Conservation (phyloP, 108 stramenopile genomes). For the Craspedostauros australis region DNA sequence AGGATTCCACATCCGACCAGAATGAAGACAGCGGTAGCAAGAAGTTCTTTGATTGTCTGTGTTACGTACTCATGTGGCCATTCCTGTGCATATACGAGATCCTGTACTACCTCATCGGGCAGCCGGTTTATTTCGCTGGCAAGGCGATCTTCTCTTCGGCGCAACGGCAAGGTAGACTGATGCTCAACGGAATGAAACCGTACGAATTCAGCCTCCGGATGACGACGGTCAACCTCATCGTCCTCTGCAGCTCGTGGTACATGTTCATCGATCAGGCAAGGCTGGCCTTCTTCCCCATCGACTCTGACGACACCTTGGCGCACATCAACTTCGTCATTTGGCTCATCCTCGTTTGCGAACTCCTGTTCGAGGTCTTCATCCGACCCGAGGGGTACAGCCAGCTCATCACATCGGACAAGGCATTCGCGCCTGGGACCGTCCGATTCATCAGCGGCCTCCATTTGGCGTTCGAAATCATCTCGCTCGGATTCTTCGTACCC, state of each 20-base stretch:
- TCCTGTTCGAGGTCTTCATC: constrained; percentile 67
- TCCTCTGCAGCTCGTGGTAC: constrained; percentile 65
- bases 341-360: constrained; percentile 55
- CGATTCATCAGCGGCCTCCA: constrained; percentile 70
- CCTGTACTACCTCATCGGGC: constrained; percentile 8
- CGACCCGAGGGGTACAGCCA: constrained; percentile 54
- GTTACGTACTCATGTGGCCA: constrained; percentile 14
- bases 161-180: constrained; percentile 14
- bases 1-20: not conserved
- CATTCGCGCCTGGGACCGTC: constrained; percentile 58
- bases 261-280: constrained; percentile 60
- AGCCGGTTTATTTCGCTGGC: constrained; percentile 7
- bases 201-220: constrained; percentile 36
- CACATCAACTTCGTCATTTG: constrained; percentile 43
- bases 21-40: not conserved
- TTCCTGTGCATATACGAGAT: constrained; percentile 21
- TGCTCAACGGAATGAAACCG: constrained; percentile 37
- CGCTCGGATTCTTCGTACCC: constrained; percentile 59
- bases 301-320: constrained; percentile 44
- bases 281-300: constrained; percentile 50
- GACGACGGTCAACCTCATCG: constrained; percentile 70
- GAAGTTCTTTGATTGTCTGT: not conserved
- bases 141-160: not conserved
- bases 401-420: constrained; percentile 63
- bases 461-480: constrained; percentile 52